phyloP scores from a whole-genome alignment of 129 eudicot genomes.

The Deinandra increscens region DNA sequence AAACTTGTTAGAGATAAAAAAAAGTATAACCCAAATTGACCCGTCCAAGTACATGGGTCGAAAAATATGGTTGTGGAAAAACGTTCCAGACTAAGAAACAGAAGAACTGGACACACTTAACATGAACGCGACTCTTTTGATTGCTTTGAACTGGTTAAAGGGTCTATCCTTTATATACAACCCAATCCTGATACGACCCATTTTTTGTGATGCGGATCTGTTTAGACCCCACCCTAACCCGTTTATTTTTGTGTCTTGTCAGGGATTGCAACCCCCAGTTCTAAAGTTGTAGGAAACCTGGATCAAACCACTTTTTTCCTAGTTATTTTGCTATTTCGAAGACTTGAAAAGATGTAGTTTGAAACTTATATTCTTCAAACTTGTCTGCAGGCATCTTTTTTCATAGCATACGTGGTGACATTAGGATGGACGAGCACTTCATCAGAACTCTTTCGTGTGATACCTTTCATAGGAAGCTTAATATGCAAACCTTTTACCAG shows the following conservation, averaged over 20 bases:
- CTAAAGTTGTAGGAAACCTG: background rate
- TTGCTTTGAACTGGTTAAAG: no score
- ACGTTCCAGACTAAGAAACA: background rate
- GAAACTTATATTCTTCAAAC: background rate
- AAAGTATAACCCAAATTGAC: background rate
- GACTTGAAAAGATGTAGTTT: background rate
- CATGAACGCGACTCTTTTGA: background rate
- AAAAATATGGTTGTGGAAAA: background rate
- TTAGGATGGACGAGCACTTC: conserved; percentile 75
- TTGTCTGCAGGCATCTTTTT: conserved; percentile 59
- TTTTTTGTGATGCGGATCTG: background rate
- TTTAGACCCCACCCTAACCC: background rate
- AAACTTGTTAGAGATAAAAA: background rate
- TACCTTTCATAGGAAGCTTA: conserved; percentile 45
- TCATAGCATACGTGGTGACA: conserved; percentile 70
- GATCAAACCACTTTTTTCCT: background rate
- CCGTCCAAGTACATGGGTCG: background rate
- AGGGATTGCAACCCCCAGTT: background rate
- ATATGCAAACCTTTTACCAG: conserved; percentile 34
- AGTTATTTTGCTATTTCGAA: background rate
- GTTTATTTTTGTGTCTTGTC: background rate
- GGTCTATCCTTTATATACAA: background rate
- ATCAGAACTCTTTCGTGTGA: conserved; percentile 53
- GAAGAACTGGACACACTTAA: background rate
- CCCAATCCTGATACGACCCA: background rate